Base-by-base conservation (phyloP, 768 basidiomycete genomes). In the Leccinum barrowsii region DNA sequence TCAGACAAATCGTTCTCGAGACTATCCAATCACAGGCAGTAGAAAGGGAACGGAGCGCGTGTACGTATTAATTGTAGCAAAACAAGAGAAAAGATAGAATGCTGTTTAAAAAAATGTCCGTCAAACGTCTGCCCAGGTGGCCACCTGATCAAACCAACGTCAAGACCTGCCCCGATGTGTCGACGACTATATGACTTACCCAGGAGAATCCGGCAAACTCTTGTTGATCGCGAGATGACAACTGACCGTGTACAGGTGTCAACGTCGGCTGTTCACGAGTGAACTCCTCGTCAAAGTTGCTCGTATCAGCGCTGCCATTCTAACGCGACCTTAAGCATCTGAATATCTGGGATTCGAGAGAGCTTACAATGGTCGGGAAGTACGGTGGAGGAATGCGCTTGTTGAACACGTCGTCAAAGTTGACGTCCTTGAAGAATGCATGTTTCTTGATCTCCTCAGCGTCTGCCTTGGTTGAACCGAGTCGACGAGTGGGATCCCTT, bases 121-220 rank as follows among this genome's bases (percentile, higher is more conserved):
- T 66, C 76, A 70, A 72, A 81, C 60, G 71, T 86, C 84, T 56
- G 85, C 85, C 85, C 85, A 86, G 60, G 69, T 66, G 32, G 85
- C 85, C 54, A 73, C 67, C 68, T 70, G 54, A 35, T 37, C 19
- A 13, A 15, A 22, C 0, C 19, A 6, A 6, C 5, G 12, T 37
- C 50, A 54, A 55, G 50, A 19, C 34, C 7, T 19, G 53, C 19
- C 10, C 0, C 1, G 10, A 10, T 0, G 24, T 50, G 4, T 28
- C 19, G 35, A 44, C n/a, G 7, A 24, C 10, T 5, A 24, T 15
- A 7, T 13, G 13, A 58, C 71, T 58, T 56, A 91, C 92, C 93
- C 95, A 98, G 60, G 94, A 96, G 80, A 98, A 98, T 17, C 94
- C 94, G 64, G 92, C 87, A 78, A 99, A 99, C 74, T 98, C 96